Evolutionary conservation across 2,329 filamentous ascomycete genomes (phyloP), one percentile per base, ranked within the genome.

Genomic region (Cryphonectria nitschkei): DNA sequence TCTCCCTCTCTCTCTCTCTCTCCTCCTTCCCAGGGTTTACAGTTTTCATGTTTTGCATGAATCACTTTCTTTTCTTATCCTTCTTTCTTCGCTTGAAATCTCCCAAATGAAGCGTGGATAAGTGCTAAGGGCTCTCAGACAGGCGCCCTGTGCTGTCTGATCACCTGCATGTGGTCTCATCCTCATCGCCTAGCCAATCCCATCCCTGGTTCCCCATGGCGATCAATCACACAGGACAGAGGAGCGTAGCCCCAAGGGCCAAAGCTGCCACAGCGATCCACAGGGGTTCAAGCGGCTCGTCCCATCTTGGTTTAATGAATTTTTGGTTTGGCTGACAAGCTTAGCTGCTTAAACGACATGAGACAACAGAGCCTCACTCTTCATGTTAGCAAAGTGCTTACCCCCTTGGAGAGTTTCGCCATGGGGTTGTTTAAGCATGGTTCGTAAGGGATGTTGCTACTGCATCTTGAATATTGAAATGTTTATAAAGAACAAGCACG

Each of bases 341-440:
- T 54, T 68, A 54, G 39, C 65, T 54, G 37, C 62, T 54, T 68
- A 54, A 56, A 46, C 46, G 56, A 68, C 65, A 43, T 68, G 69
- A 70, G 65, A 70, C 69, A 68, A 32, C 65, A 68, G 65, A 65
- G 69, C 65, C 69, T 68, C 65, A 70, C 60, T 70, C 58, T 54
- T 70, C 65, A 54, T 39, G n/a, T 9, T n/a, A 19, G 19, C 37
- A 9, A 39, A 9, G 7, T 46, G n/a, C 46, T 50, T n/a, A n/a
- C 19, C 46, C 46, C 46, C 46, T 19, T 50, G 2, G 32, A 34
- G 46, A 39, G 60, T 68, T 70, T 37, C 60, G 22, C 29, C 60
- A 58, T 58, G 54, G n/a, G 29, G 26, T 32, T 16, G 54, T 50
- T 50, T 22, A 50, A n/a, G 26, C 54, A 41, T 41, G 39, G 22